Evolutionary conservation across 176 grass and related monocot species (phyloP).

Genomic region (Oryza officinalis): DNA sequence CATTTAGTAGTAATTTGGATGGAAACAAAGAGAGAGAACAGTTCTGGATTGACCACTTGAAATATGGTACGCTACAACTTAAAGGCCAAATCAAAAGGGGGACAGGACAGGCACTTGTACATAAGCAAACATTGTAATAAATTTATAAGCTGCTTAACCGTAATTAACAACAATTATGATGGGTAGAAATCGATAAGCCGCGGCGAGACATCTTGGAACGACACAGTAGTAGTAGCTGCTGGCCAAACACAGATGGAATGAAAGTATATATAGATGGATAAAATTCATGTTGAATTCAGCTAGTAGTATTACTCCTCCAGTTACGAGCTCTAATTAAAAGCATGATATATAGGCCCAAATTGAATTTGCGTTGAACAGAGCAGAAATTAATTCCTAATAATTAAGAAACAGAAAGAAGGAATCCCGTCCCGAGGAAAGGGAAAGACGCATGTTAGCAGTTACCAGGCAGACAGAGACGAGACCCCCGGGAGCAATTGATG

Average conservation of each 20-base stretch:
- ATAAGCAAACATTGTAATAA: not conserved
- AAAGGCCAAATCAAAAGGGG: not conserved
- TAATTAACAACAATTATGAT: not conserved
- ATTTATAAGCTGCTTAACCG: not conserved
- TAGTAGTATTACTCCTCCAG: not conserved
- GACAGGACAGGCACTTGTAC: not conserved
- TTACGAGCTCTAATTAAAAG: not conserved
- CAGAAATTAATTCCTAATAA: not conserved
- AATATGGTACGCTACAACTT: not conserved
- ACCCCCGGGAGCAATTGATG: not conserved
- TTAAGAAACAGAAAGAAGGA: not conserved
- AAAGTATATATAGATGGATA: not conserved
- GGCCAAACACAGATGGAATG: not conserved
- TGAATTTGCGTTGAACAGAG: no score
- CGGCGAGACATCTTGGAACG: not conserved
- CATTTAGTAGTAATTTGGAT: not conserved
- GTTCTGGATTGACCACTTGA: not conserved
- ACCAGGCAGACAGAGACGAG: not conserved
- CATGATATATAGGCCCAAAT: no score
- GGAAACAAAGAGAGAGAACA: not conserved
- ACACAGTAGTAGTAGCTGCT: no score
- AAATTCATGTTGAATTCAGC: not conserved
- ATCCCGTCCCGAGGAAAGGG: not conserved
- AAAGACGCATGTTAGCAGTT: not conserved
- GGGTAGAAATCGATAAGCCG: not conserved